Evolutionary conservation across 164 flowering plant species (phyloP).

Genomic region (Chloranthus sessilifolius): DNA sequence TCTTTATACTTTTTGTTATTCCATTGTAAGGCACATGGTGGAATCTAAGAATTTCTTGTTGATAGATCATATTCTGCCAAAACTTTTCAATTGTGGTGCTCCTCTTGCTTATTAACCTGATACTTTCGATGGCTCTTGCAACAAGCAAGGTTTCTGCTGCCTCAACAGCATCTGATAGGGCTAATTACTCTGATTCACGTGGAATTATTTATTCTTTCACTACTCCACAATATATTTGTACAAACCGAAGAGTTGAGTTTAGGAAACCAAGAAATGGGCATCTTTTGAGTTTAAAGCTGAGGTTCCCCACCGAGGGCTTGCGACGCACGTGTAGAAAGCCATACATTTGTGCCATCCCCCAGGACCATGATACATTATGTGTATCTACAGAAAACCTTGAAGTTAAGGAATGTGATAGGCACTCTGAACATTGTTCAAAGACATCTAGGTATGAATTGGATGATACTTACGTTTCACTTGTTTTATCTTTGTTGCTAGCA

Average conservation of each 20-base stretch:
- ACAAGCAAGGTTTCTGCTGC: conserved; percentile 31
- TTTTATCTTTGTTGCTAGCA: neutral
- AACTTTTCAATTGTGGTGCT: neutral
- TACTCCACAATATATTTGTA: conserved; percentile 29
- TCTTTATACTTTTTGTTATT: too few relatives aligned
- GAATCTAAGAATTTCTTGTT: conserved; percentile 18
- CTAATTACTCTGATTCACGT: conserved; percentile 23
- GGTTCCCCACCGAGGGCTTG: conserved; percentile 18
- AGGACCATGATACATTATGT: conserved; percentile 37
- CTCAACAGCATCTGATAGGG: conserved; percentile 25
- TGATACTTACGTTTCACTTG: neutral
- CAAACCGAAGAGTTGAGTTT: conserved; percentile 26
- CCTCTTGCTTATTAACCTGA: conserved; percentile 14
- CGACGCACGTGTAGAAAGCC: conserved; percentile 28
- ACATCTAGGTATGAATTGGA: conserved; percentile 36
- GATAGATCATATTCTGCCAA: conserved; percentile 5
- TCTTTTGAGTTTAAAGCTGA: conserved; percentile 22
- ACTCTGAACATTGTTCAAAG: conserved; percentile 37
- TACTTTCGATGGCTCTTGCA: conserved; percentile 35
- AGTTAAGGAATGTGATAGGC: conserved; percentile 35
- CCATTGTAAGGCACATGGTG: conserved; percentile 12
- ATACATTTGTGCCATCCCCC: conserved; percentile 10
- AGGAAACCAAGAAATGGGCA: conserved; percentile 25
- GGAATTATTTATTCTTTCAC: conserved; percentile 30
- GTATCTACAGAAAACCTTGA: conserved; percentile 42